Evolutionary conservation across 1,139 yeast genomes (phyloP).

Genomic region (Sugiyamaella castrensis): DNA sequence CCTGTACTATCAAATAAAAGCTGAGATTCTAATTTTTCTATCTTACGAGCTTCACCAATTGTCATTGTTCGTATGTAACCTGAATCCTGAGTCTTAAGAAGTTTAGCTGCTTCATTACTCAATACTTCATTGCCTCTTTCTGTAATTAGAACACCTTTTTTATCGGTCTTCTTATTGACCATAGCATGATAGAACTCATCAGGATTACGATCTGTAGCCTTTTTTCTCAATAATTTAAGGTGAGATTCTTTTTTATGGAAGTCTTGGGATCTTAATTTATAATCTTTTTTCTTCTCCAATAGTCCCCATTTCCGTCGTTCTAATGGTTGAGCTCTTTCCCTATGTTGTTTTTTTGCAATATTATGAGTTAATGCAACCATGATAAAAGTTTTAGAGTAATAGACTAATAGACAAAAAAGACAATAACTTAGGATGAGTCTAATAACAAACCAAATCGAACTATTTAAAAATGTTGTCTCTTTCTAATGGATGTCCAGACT

Average conservation of each 20-base stretch:
- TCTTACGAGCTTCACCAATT: slow-evolving; percentile 62
- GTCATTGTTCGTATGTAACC: slow-evolving; percentile 79
- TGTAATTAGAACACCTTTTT: slow-evolving; percentile 59
- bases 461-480: no score
- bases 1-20: slow-evolving; percentile 51
- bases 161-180: slow-evolving; percentile 67
- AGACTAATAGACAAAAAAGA: no score
- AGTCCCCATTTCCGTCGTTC: slow-evolving; percentile 75
- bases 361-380: slow-evolving; percentile 75
- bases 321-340: slow-evolving; percentile 84
- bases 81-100: slow-evolving; percentile 85
- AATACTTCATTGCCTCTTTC: slow-evolving; percentile 65
- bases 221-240: slow-evolving; percentile 66
- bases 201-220: slow-evolving; percentile 77
- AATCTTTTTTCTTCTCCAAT: slow-evolving; percentile 93
- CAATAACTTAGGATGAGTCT: neutral
- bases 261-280: slow-evolving; percentile 81
- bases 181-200: slow-evolving; percentile 96
- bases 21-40: slow-evolving; percentile 56
- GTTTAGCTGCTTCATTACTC: slow-evolving; percentile 69
- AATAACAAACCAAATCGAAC: slow-evolving; percentile 1
- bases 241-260: slow-evolving; percentile 87
- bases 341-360: slow-evolving; percentile 92
- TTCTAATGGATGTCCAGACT: no score
- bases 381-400: neutral